Evolutionary conservation across 2,329 filamentous ascomycete genomes (phyloP).

Genomic region (Onygenales sp.): DNA sequence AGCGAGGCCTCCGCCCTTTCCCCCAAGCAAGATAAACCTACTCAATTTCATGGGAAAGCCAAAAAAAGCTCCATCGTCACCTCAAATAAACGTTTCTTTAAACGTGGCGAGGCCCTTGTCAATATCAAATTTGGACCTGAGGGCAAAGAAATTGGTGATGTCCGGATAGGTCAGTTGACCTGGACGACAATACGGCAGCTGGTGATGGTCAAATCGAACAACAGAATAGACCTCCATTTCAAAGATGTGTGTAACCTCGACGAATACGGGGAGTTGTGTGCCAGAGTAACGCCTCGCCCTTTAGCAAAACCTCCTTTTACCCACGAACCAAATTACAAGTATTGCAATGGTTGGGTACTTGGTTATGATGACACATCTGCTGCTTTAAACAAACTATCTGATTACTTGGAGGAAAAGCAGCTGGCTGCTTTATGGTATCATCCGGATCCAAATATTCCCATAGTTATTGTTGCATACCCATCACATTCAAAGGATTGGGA

Average conservation of each 20-base stretch:
- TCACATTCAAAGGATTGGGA: slow-evolving; percentile 16
- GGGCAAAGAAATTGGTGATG: slow-evolving; percentile 19
- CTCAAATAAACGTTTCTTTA: slow-evolving; percentile 5
- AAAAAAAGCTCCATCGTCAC: background rate
- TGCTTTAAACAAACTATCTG: slow-evolving; percentile 17
- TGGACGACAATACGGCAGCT: slow-evolving; percentile 10
- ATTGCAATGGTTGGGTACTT: slow-evolving; percentile 24
- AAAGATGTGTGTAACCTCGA: slow-evolving; percentile 20
- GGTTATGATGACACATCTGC: slow-evolving; percentile 24
- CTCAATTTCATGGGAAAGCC: background rate
- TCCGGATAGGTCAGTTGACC: slow-evolving; percentile 20
- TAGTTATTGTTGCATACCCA: slow-evolving; percentile 23
- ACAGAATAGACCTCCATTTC: slow-evolving; percentile 22
- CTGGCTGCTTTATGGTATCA: slow-evolving; percentile 23
- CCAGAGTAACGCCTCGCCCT: slow-evolving; percentile 14
- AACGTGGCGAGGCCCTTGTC: slow-evolving; percentile 20
- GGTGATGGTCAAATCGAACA: slow-evolving; percentile 9
- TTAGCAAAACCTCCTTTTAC: background rate
- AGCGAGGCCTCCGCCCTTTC: background rate
- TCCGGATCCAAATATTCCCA: background rate
- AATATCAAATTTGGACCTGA: slow-evolving; percentile 22
- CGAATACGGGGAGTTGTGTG: slow-evolving; percentile 19
- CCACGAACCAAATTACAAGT: slow-evolving; percentile 7
- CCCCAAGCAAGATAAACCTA: background rate
- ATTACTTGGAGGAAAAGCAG: slow-evolving; percentile 17